Evolutionary conservation across 2,329 filamentous ascomycete genomes (phyloP).

Genomic region (Cryphonectria parasitica): DNA sequence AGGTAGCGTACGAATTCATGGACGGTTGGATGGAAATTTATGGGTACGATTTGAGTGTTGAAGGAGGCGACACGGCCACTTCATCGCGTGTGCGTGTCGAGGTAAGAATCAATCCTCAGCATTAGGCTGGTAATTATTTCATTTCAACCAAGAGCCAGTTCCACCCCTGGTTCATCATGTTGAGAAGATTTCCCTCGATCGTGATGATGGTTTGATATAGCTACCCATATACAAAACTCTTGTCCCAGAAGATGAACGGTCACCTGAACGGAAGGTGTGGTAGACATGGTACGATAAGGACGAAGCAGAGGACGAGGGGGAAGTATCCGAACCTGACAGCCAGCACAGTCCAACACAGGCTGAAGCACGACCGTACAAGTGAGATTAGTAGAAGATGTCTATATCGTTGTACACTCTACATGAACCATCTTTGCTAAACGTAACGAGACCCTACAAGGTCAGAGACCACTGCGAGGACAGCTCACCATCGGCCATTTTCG

Average conservation of each 20-base stretch:
- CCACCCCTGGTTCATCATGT: neutral
- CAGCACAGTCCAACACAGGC: no score
- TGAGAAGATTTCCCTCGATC: no score
- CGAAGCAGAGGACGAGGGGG: no score
- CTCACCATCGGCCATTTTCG: neutral
- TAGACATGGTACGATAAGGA: no score
- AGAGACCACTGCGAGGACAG: neutral
- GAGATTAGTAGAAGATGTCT: neutral
- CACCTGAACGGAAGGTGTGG: neutral
- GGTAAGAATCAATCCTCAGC: neutral
- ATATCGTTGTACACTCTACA: neutral
- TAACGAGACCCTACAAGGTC: neutral
- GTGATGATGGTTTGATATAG: no score
- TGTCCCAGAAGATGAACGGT: neutral
- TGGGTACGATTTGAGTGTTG: neutral
- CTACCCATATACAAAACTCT: neutral
- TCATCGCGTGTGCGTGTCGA: neutral
- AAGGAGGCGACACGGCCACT: neutral
- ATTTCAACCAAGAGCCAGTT: neutral
- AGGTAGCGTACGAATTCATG: neutral
- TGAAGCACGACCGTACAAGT: neutral
- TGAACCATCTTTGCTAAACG: neutral
- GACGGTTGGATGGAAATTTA: neutral
- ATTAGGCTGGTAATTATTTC: neutral
- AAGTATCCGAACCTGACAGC: no score